phyloP scores from a whole-genome alignment of 169 alveolate species.

The Babesia ovata region DNA sequence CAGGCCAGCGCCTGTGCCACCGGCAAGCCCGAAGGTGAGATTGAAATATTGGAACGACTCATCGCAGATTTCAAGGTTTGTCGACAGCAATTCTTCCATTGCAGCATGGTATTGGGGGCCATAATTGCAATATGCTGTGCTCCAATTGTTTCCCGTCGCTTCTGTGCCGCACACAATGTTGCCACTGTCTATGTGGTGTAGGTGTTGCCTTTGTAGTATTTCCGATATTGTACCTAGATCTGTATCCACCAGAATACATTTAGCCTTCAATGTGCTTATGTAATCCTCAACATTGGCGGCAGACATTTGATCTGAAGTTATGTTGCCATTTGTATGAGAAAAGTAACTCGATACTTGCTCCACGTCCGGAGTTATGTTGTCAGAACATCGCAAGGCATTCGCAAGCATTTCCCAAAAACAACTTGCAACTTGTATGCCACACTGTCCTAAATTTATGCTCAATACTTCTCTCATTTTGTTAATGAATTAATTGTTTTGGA shows the following conservation, averaged over 20 bases:
- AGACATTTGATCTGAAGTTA: neutral
- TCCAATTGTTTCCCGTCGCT: slow-evolving; percentile 98
- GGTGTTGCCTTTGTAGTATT: slow-evolving; percentile 87
- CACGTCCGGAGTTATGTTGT: neutral
- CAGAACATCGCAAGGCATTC: neutral
- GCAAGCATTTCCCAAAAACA: slow-evolving; percentile 36
- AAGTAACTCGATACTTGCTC: slow-evolving; percentile 22
- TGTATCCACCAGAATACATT: slow-evolving; percentile 95
- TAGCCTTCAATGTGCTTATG: slow-evolving; percentile 62
- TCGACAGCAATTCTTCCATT: slow-evolving; percentile 86
- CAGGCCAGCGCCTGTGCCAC: slow-evolving; percentile 99
- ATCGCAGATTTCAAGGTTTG: slow-evolving; percentile 86
- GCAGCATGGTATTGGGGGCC: slow-evolving; percentile 88
- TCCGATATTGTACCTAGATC: slow-evolving; percentile 95
- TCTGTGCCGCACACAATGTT: slow-evolving; percentile 92
- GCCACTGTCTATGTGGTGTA: slow-evolving; percentile 88
- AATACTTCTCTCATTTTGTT: slow-evolving; percentile 40
- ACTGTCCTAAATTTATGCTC: slow-evolving; percentile 61
- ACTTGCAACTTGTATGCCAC: slow-evolving; percentile 63
- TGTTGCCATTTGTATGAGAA: neutral
- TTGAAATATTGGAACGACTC: slow-evolving; percentile 95
- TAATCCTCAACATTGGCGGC: neutral
- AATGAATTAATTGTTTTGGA: neutral
- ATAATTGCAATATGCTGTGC: slow-evolving; percentile 84
- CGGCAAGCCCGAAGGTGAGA: slow-evolving; percentile 94